phyloP scores from a whole-genome alignment of 2,329 filamentous ascomycete species.

The Stagonosporopsis chrysanthemi region DNA sequence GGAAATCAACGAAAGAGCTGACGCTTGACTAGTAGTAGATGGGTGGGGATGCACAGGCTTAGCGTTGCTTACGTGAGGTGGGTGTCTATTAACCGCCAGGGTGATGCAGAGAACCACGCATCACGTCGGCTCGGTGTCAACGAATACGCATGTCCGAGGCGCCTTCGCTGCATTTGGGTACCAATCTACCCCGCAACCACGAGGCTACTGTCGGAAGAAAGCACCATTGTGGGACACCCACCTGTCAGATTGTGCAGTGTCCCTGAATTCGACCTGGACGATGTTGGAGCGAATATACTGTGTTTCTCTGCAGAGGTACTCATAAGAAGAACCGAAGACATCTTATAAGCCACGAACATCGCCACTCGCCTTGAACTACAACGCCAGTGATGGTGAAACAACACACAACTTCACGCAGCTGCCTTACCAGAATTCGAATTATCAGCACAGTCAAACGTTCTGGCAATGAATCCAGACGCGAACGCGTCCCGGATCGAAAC shows the following conservation, averaged over 20 bases:
- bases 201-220: background rate
- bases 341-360: no score
- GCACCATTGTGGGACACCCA: no score
- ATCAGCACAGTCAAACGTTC: conserved; percentile 2
- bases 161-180: background rate
- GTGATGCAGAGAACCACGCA: background rate
- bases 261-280: no score
- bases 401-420: background rate
- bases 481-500: conserved; percentile 2
- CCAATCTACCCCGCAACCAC: background rate
- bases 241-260: no score
- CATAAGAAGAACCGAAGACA: no score
- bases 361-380: no score
- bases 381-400: no score
- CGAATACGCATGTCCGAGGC: background rate
- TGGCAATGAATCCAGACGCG: conserved; percentile 5
- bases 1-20: background rate
- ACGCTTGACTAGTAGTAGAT: background rate
- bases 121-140: background rate
- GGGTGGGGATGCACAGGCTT: background rate
- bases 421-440: background rate
- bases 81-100: background rate
- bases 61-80: background rate
- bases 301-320: no score
- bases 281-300: no score